Base-by-base conservation (phyloP, 2,329 filamentous ascomycete genomes). In the Fusarium udum region DNA sequence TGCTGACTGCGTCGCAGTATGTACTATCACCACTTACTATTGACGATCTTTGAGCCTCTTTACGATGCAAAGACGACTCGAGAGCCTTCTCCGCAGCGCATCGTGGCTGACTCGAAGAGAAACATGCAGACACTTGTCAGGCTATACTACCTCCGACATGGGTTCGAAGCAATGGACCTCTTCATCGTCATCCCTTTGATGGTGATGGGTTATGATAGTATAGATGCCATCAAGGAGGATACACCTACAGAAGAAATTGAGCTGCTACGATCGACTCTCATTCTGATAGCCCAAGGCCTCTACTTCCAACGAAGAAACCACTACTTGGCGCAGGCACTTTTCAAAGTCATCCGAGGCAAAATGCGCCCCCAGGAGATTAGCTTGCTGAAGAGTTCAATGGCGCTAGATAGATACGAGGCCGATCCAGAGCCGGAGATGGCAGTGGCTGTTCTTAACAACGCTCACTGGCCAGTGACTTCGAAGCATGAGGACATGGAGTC, bases 261-360 rank as follows among this genome's bases (percentile, higher is more conserved):
- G 42, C 49, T 68, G 1, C 48, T 82, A n/a, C 76, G 80, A 16
- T 80, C 82, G 1, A 80, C 78, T 0, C 77, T 83, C 2, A 70
- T 84, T n/a, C 69, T 83, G 4, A 71, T 79, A 15, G 79, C 78
- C 3, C 79, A 82, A 39, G 82, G 82, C 0, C 61, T 83, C 0
- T 78, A 79, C 55, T 63, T 68, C 37, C 82, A 83, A 52, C 79
- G 80, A 3, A 78, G 63, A 14, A 82, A 80, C 37, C 78, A 83
- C 51, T 80, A 82, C 59, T 58, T 83, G 11, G 79, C 78, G 0
- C 73, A 80, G 42, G 78, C 78, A 1, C 68, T 83, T 1, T 83
- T 80, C 60, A 75, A 75, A 1, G 79, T 83, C 3, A 72, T 83
- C 20, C 73, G 78, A 7, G 81, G 80, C 3, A 77, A 75, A 11